Percentiles rank a stretch among this genome's conserved stretches.
Evolutionary conservation across 176 grass and related monocot genomes (phyloP).

Genomic region (maize (Zea mays)): DNA sequence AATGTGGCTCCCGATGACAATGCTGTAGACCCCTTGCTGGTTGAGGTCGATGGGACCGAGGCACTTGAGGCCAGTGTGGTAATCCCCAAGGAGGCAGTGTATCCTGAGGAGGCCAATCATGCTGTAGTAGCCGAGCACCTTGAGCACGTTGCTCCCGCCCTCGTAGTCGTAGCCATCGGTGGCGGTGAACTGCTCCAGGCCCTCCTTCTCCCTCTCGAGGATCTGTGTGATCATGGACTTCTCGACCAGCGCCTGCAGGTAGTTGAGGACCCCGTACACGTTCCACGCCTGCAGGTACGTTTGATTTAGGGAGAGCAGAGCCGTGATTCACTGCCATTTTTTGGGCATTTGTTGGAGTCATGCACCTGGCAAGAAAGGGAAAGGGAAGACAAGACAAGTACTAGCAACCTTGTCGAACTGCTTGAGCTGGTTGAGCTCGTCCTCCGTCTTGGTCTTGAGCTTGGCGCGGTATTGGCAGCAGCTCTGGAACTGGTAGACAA

Average conservation of each 20-base stretch:
- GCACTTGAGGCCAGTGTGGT: constrained; percentile 92
- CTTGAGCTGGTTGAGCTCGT: constrained; percentile 83
- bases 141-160: constrained; percentile 92
- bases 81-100: constrained; percentile 97
- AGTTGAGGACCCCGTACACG: constrained; percentile 94
- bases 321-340: background rate
- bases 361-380: background rate
- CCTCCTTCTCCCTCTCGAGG: constrained; percentile 91
- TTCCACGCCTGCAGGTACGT: constrained; percentile 68
- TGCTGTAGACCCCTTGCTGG: constrained; percentile 97
- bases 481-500: constrained; percentile 98
- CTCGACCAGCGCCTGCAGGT: constrained; percentile 95
- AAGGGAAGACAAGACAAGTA: background rate
- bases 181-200: constrained; percentile 84
- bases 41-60: constrained; percentile 80
- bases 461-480: constrained; percentile 94
- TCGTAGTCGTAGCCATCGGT: constrained; percentile 91
- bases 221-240: constrained; percentile 91
- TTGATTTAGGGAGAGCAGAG: background rate
- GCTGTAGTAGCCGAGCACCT: constrained; percentile 98
- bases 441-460: constrained; percentile 79
- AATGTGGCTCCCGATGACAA: constrained; percentile 95
- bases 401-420: constrained; percentile 67
- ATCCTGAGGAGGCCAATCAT: constrained; percentile 96
- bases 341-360: no score